Evolutionary conservation across 371 early-diverging fungal genomes (phyloP).

Genomic region (Lichtheimia ornata): DNA sequence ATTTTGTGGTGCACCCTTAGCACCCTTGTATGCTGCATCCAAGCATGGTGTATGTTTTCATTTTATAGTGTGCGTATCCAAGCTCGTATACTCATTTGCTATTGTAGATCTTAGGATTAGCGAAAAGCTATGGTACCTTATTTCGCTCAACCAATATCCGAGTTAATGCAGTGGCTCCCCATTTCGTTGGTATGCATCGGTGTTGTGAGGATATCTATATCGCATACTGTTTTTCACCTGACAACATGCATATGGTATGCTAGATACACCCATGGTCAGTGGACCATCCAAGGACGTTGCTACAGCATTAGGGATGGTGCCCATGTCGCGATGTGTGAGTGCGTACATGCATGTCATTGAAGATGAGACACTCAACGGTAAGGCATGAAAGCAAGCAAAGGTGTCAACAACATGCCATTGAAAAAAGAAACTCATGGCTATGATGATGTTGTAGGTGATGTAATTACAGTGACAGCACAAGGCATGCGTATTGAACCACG

Average conservation of each 20-base stretch:
- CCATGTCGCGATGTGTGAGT: conserved; percentile 25
- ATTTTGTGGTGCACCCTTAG: conserved; percentile 62
- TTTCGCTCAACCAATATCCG: conserved; percentile 53
- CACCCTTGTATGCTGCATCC: conserved; percentile 80
- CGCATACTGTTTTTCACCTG: neutral
- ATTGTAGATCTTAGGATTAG: conserved; percentile 59
- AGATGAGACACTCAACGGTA: conserved; percentile 32
- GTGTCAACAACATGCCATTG: no score
- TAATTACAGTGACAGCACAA: conserved; percentile 21
- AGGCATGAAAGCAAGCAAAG: neutral
- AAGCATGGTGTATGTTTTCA: conserved; percentile 67
- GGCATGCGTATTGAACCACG: conserved; percentile 22
- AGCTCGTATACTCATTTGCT: neutral
- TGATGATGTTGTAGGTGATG: conserved; percentile 20
- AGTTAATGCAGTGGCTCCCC: conserved; percentile 80
- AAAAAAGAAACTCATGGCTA: neutral
- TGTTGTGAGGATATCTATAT: neutral
- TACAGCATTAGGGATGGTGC: conserved; percentile 22
- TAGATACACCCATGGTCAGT: conserved; percentile 37
- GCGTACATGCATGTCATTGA: conserved; percentile 29
- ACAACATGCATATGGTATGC: neutral
- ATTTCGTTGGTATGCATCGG: conserved; percentile 63
- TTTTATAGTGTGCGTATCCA: neutral
- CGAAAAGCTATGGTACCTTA: conserved; percentile 54
- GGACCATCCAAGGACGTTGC: conserved; percentile 14